Conservation (phyloP, 345 rosid species). For the Alliaria petiolata region DNA sequence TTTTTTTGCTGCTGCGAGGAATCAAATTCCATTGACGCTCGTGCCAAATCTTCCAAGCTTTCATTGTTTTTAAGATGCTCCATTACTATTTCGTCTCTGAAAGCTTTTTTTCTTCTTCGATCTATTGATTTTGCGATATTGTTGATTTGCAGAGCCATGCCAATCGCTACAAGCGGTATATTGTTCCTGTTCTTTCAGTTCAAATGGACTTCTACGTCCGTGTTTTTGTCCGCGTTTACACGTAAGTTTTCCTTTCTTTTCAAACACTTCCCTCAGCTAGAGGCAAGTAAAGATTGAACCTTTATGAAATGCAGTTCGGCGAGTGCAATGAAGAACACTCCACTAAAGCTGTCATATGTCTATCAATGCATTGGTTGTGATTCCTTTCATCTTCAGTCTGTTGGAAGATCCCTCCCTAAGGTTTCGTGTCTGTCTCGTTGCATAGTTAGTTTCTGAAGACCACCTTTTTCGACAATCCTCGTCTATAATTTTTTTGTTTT, state of each 20-base stretch:
- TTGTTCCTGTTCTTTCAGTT: conserved; percentile 92
- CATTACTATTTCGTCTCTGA: neutral
- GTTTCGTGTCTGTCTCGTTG: conserved; percentile 31
- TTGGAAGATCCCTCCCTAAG: conserved; percentile 89
- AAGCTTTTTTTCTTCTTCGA: neutral
- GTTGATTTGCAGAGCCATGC: conserved; percentile 82
- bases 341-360: conserved; percentile 96
- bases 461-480: neutral
- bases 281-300: conserved; percentile 2
- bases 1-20: neutral
- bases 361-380: conserved; percentile 97
- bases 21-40: neutral
- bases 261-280: neutral
- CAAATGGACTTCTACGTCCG: conserved; percentile 96
- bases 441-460: neutral
- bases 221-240: conserved; percentile 89
- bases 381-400: conserved; percentile 92
- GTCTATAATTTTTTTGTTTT: neutral
- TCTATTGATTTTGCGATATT: neutral
- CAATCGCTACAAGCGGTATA: conserved; percentile 94
- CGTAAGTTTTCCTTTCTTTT: conserved; percentile 51
- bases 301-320: conserved; percentile 72
- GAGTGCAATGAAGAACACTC: conserved; percentile 96
- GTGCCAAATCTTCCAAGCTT: neutral
- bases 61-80: neutral